Evolutionary conservation across 1,139 yeast species (phyloP).

Genomic region (Oligophagozyma castellii): DNA sequence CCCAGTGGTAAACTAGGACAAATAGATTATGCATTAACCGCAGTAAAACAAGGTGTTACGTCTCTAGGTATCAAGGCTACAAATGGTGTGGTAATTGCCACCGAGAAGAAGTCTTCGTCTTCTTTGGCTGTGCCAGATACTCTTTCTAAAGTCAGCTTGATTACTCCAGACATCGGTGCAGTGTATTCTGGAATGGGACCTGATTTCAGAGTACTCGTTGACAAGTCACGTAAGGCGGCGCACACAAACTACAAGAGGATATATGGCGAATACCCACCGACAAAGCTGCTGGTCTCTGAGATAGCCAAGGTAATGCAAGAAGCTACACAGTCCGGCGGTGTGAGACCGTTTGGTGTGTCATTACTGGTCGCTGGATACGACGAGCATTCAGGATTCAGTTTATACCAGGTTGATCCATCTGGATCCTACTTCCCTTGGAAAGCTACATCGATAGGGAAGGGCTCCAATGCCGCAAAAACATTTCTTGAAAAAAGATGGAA

Average conservation of each 20-base stretch:
- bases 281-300: slow-evolving; percentile 84
- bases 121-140: slow-evolving; percentile 64
- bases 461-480: slow-evolving; percentile 87
- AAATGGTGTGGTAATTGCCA: slow-evolving; percentile 92
- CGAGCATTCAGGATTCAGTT: slow-evolving; percentile 63
- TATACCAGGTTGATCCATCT: slow-evolving; percentile 96
- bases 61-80: slow-evolving; percentile 93
- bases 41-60: slow-evolving; percentile 96
- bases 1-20: slow-evolving; percentile 98
- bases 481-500: slow-evolving; percentile 97
- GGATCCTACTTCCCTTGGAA: slow-evolving; percentile 99
- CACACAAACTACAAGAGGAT: slow-evolving; percentile 87
- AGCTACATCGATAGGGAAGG: slow-evolving; percentile 97
- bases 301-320: slow-evolving; percentile 96
- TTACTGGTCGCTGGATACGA: slow-evolving; percentile 90
- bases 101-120: slow-evolving; percentile 84
- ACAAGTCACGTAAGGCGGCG: slow-evolving; percentile 83
- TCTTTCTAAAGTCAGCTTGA: slow-evolving; percentile 61
- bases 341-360: slow-evolving; percentile 51
- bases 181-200: slow-evolving; percentile 99
- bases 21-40: slow-evolving; percentile 94
- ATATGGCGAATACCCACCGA: slow-evolving; percentile 95
- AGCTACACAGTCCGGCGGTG: slow-evolving; percentile 94
- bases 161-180: slow-evolving; percentile 94
- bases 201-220: slow-evolving; percentile 88